phyloP scores from a whole-genome alignment of 192 early-diverging fungal species.

The Coemansia sp. region DNA sequence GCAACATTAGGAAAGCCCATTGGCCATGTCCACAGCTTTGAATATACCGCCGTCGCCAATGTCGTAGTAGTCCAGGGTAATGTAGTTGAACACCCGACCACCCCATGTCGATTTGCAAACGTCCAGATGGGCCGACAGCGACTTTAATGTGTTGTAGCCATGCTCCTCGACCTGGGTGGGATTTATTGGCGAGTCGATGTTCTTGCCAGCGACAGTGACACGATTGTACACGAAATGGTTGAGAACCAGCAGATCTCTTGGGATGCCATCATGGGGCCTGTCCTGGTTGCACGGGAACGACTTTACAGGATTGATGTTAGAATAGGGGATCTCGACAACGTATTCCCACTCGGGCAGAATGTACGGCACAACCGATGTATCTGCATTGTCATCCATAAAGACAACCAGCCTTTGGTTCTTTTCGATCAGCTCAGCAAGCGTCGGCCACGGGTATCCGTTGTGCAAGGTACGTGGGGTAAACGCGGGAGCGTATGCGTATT shows the following conservation, averaged over 20 bases:
- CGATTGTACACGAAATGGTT: conserved; percentile 55
- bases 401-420: conserved; percentile 66
- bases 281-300: conserved; percentile 47
- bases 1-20: conserved; percentile 10
- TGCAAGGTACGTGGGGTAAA: conserved; percentile 14
- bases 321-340: conserved; percentile 43
- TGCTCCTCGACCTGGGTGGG: conserved; percentile 17
- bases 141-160: conserved; percentile 33
- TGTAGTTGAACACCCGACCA: conserved; percentile 32
- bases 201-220: conserved; percentile 11
- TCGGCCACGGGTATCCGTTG: conserved; percentile 63
- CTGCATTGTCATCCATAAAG: conserved; percentile 65
- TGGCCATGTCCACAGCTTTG: conserved; percentile 33
- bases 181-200: conserved; percentile 36
- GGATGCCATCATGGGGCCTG: conserved; percentile 29
- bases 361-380: conserved; percentile 55
- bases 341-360: conserved; percentile 52
- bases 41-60: conserved; percentile 33
- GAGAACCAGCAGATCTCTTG: conserved; percentile 42
- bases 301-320: conserved; percentile 33
- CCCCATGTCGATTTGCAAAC: conserved; percentile 33
- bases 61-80: conserved; percentile 51
- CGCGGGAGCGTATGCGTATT: conserved; percentile 53
- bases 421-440: conserved; percentile 62
- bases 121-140: conserved; percentile 28